Evolutionary conservation across 73 alveolate species (phyloP).

Genomic region (Tetrahymena borealis): DNA sequence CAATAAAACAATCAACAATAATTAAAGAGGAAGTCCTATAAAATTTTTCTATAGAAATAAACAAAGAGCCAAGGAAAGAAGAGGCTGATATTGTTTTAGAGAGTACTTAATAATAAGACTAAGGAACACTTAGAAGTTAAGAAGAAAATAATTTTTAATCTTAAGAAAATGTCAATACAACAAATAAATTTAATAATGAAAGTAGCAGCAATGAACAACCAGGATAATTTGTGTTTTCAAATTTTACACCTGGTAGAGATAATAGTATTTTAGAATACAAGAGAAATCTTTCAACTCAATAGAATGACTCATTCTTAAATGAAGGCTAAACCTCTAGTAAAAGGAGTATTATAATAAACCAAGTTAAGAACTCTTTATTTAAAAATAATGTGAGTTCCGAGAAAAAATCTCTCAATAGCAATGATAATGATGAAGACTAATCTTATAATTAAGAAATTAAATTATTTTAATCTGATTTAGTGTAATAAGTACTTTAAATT

Average conservation of each 20-base stretch:
- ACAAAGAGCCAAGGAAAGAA: neutral
- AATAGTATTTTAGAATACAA: neutral
- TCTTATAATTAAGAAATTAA: neutral
- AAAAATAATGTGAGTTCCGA: neutral
- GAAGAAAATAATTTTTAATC: neutral
- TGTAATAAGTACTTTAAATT: neutral
- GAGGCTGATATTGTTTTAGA: neutral
- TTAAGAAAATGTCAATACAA: neutral
- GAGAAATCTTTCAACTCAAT: neutral
- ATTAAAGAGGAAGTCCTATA: neutral
- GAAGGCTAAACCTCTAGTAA: neutral
- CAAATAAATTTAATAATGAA: neutral
- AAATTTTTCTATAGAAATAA: neutral
- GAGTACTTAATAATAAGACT: neutral
- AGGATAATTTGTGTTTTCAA: neutral
- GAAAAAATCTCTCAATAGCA: neutral
- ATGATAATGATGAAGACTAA: neutral
- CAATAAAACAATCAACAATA: neutral
- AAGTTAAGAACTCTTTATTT: neutral
- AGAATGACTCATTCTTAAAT: neutral
- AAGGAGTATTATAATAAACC: neutral
- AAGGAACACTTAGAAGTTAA: neutral
- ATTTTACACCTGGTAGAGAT: neutral
- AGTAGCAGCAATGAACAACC: neutral
- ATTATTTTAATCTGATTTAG: neutral